Base-by-base conservation (phyloP, 2,329 filamentous ascomycete genomes). In the Hypoxylon sp. region DNA sequence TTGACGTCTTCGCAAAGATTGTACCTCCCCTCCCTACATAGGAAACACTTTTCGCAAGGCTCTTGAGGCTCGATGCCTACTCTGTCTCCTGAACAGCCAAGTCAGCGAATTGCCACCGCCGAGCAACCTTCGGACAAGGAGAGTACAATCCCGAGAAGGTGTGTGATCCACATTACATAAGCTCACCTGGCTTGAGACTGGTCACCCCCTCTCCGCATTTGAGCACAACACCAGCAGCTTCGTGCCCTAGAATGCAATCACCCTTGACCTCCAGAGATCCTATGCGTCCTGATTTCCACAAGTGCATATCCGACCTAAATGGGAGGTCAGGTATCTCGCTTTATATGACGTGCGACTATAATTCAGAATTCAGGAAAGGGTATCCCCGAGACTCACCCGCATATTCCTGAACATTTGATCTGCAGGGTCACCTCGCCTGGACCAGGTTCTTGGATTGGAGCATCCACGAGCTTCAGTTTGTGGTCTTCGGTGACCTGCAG, bases 61-160 rank as follows among this genome's bases (percentile, higher is more conserved):
- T 91, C 87, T 20, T 89, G 89, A 0, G 89, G 89, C 73, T 92
- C 90, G 14, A 92, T 79, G 2, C 90, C 90, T 8, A 92, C 89
- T 57, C 89, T 82, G 74, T 92, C 90, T 10, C 89, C 88, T 80
- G 44, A 35, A 51, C 31, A 50, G 17, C 8, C 5, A 40, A 46
- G 56, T 56, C n/a, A 64, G 46, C 25, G 5, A 56, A n/a, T 59
- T 31, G 48, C 2, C 49, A 30, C 40, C 5, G 14, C 14, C 27
- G 14, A n/a, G 63, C 31, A 51, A 48, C 44, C 10, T 14, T 5
- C 13, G 13, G 17, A n/a, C 5, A 33, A 35, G 48, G 33, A 33
- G 22, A 31, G 40, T 25, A 6, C 31, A 50, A 20, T 14, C 14
- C 7, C 17, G 27, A 48, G 30, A 35, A 14, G 10, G 25, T 27